Evolutionary conservation across 192 early-diverging fungal genomes (phyloP), one percentile per base, ranked within the genome.

Genomic region (Bifiguratus adelaidae): DNA sequence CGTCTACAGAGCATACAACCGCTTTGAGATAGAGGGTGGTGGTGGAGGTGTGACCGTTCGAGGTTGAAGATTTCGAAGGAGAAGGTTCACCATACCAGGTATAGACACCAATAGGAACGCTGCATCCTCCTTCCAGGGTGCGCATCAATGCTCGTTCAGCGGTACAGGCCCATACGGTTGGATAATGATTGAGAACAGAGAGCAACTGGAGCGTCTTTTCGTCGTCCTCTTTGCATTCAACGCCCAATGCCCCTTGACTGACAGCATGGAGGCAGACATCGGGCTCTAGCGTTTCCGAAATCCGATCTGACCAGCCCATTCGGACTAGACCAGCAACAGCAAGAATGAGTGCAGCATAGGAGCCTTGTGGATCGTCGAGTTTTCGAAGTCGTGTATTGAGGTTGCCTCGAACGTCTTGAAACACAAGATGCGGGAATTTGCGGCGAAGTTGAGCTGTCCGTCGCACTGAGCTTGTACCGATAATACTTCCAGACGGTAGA

Each of bases 81-180:
- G n/a, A n/a, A n/a, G n/a, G n/a, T n/a, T n/a, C n/a, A n/a, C n/a
- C 47, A 65, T 76, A 81, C 45, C 45, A 45, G 1, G 85, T 76
- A 48, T 62, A 75, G 12, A 93, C 91, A 25, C 92, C 95, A 50
- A 96, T 81, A 3, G 95, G 92, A 34, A 97, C 91, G 40, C 78
- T 85, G 70, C 95, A 97, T 3, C 95, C 95, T 28, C 95, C 95
- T 67, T 98, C 90, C 19, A 98, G 63, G 24, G 61, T 71, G 20
- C 83, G 74, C 90, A 95, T 91, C 52, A 93, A 73, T 27, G 80
- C 66, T 11, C 91, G 87, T 57, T 98, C 92, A 7, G 85, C 81
- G 27, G 72, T 56, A 45, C 88, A 91, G 33, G 74, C 56, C 19
- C 91, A 41, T 24, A 78, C 58, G 0, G 89, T 79, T 4, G 59